A percentile compares a stretch with the other conserved stretches of the same genome.
These are phyloP conservation scores for Pyricularia sp. DNA, from an alignment of 2,329 filamentous ascomycete genomes.

Conservation along the genomic window DNA sequence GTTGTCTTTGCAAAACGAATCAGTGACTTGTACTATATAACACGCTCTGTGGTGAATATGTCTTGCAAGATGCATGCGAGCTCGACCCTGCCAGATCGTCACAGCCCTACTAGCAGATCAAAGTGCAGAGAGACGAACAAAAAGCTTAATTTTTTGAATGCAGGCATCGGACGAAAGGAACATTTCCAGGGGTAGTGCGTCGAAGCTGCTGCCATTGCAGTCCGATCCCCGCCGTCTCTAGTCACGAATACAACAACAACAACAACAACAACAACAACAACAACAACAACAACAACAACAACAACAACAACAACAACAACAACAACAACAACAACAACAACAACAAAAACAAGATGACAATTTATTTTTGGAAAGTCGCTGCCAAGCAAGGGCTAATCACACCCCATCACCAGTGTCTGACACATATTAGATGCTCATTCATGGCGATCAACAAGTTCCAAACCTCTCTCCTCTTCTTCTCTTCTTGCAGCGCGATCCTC, in stretches of 20 bases:
- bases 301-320: no score
- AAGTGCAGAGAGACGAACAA: neutral
- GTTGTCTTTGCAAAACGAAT: no score
- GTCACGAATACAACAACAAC: neutral
- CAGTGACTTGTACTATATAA: no score
- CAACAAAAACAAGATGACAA: no score
- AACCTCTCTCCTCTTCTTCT: slow-evolving; percentile 75
- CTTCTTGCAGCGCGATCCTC: slow-evolving; percentile 75
- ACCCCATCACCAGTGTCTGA: slow-evolving; percentile 54
- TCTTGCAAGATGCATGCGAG: neutral
- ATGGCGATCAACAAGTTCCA: slow-evolving; percentile 57
- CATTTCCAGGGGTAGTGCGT: neutral
- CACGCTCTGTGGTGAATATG: neutral
- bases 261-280: no score
- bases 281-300: no score
- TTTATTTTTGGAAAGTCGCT: neutral
- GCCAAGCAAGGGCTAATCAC: neutral
- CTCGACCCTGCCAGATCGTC: neutral
- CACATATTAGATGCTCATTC: slow-evolving; percentile 58
- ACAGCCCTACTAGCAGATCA: neutral
- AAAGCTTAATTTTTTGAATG: neutral
- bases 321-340: no score
- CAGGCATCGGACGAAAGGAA: neutral
- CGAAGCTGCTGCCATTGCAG: neutral
- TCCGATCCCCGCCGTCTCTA: neutral